These are phyloP conservation scores for Ophioceras dolichostomum DNA, from an alignment of 2,329 filamentous ascomycete genomes.

Conservation along the genomic window DNA sequence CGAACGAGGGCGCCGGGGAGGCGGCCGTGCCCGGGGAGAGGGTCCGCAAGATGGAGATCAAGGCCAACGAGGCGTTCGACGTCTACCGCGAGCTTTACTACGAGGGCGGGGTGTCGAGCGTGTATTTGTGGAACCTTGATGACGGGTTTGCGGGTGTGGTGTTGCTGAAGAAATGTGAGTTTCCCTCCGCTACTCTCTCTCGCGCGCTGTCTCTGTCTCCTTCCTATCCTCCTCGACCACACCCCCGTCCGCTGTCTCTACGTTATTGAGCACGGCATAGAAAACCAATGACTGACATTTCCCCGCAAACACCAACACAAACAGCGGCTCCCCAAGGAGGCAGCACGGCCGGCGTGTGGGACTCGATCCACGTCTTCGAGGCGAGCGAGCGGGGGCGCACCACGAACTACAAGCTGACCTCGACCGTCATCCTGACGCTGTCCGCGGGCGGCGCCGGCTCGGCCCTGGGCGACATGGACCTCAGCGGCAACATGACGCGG, in stretches of 20 bases:
- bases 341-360: slow-evolving; percentile 74
- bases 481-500: slow-evolving; percentile 95
- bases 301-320: too few relatives aligned
- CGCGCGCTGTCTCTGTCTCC: too few relatives aligned
- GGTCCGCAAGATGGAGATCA: slow-evolving; percentile 86
- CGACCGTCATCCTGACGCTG: slow-evolving; percentile 86
- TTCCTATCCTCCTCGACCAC: too few relatives aligned
- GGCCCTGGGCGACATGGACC: slow-evolving; percentile 71
- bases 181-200: too few relatives aligned
- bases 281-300: too few relatives aligned
- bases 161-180: slow-evolving; percentile 80
- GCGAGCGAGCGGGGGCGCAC: slow-evolving; percentile 83
- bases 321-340: slow-evolving; percentile 50
- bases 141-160: slow-evolving; percentile 97
- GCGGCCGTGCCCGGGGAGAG: slow-evolving; percentile 82
- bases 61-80: slow-evolving; percentile 92
- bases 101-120: slow-evolving; percentile 88
- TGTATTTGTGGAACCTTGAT: slow-evolving; percentile 97
- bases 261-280: neutral
- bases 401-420: slow-evolving; percentile 95
- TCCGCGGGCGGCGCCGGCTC: slow-evolving; percentile 40
- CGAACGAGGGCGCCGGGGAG: slow-evolving; percentile 52
- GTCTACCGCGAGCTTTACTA: slow-evolving; percentile 95
- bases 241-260: too few relatives aligned
- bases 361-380: slow-evolving; percentile 98